Base-by-base conservation (phyloP, 1,284 basidiomycete species). In the Fistulinella cinereoalba region DNA sequence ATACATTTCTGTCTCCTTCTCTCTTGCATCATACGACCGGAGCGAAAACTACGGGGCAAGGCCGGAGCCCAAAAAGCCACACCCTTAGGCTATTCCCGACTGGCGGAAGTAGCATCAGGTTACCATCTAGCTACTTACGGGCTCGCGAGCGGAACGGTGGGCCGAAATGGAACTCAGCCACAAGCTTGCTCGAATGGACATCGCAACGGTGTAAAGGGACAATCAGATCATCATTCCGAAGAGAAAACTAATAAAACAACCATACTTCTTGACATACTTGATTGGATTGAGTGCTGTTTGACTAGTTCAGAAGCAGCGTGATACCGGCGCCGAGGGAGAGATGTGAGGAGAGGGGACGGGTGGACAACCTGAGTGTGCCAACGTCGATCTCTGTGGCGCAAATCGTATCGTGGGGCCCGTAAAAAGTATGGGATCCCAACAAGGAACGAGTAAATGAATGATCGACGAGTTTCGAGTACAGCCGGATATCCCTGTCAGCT, bases 1-100 rank as follows among this genome's bases (percentile, higher is more conserved):
- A 58, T 64, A 56, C 50, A 65, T 61, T 52, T 50, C 27, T 31
- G 50, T 49, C 19, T 25, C 9, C 62, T 61, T 61, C 60, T 65
- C 58, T 65, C 45, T 61, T 65, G 59, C 41, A 51, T 51, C 49
- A 43, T 37, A 47, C 44, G 25, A 52, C 42, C 45, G 16, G 42
- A 23, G 50, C 56, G 58, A 60, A 61, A 50, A 53, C 57, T 49
- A 47, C 57, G 57, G 57, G 34, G 49, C 60, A 55, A 63, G 31
- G 42, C 33, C 33, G 47, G 48, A 38, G 40, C 46, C 46, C n/a
- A n/a, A 44, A 51, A 41, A 34, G 24, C 43, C 37, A 60, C 46
- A 46, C 44, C 53, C 52, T 53, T 38, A 49, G 32, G 32, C 32
- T 16, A 31, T 41, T 42, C 41, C 46, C 29, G 48, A 48, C 45